Conservation (phyloP, 1,139 yeast species). For the Pichia norvegensis region DNA sequence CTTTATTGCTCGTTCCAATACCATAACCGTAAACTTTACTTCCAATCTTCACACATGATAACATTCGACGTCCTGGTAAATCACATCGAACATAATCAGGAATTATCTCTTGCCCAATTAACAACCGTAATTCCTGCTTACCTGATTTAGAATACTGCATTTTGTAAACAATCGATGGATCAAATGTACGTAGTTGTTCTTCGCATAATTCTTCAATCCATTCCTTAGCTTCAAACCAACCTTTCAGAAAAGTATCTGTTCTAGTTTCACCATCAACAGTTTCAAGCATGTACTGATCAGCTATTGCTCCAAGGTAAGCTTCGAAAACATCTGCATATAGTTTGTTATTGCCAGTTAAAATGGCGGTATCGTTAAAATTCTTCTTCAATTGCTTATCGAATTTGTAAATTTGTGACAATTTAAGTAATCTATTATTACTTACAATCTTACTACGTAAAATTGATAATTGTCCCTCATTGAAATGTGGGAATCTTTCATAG, state of each 20-base stretch:
- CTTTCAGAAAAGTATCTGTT: conserved; percentile 41
- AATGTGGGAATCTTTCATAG: conserved; percentile 58
- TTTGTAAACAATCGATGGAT: conserved; percentile 34
- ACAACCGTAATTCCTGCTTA: conserved; percentile 67
- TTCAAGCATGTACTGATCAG: conserved; percentile 17
- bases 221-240: conserved; percentile 39
- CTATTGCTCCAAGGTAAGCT: conserved; percentile 77
- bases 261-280: conserved; percentile 15
- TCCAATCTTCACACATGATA: conserved; percentile 50
- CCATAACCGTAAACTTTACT: conserved; percentile 48
- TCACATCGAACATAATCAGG: conserved; percentile 55
- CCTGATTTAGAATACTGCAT: conserved; percentile 48
- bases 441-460: conserved; percentile 61
- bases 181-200: conserved; percentile 30
- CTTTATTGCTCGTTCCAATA: conserved; percentile 49
- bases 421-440: conserved; percentile 60
- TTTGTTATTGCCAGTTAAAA: conserved; percentile 40
- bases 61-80: conserved; percentile 29
- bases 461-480: conserved; percentile 75
- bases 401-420: conserved; percentile 63
- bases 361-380: conserved; percentile 31
- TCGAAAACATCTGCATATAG: conserved; percentile 72
- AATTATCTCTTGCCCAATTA: conserved; percentile 66
- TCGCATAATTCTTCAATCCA: conserved; percentile 55
- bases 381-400: conserved; percentile 54